phyloP scores from a whole-genome alignment of 2,329 filamentous ascomycete species.

The Penicillium brevicompactum region DNA sequence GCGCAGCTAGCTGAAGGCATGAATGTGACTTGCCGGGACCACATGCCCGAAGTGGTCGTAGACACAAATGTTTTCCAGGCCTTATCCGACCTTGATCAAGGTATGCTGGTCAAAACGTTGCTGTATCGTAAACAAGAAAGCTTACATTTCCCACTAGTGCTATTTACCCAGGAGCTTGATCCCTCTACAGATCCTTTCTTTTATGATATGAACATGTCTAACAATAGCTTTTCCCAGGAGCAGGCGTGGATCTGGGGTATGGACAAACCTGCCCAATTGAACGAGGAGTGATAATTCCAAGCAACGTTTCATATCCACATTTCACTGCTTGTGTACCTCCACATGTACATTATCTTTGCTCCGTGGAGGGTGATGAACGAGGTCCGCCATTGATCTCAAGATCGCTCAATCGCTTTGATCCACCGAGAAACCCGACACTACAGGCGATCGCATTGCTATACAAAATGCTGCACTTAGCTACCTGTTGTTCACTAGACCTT shows the following conservation, averaged over 20 bases:
- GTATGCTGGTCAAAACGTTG: slow-evolving; percentile 1
- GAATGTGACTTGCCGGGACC: not conserved
- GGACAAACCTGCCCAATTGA: not conserved
- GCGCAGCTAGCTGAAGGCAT: not conserved
- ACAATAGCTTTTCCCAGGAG: slow-evolving; percentile 17
- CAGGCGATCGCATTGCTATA: too few relatives aligned
- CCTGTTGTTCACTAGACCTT: too few relatives aligned
- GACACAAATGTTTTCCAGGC: slow-evolving; percentile 22
- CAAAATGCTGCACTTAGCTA: too few relatives aligned
- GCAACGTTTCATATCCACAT: not conserved
- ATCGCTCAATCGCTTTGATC: too few relatives aligned
- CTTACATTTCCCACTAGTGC: not conserved
- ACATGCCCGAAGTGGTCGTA: not conserved
- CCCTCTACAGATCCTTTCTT: not conserved
- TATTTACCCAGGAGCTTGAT: not conserved
- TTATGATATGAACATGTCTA: not conserved
- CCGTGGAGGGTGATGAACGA: too few relatives aligned
- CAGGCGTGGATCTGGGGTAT: slow-evolving; percentile 27
- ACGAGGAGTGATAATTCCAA: not conserved
- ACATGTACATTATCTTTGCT: too few relatives aligned
- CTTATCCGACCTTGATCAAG: slow-evolving; percentile 24
- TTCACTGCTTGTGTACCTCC: too few relatives aligned
- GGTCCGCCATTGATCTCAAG: too few relatives aligned
- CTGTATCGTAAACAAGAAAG: not conserved
- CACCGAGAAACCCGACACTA: too few relatives aligned